Evolutionary conservation across 441 rosid genomes (phyloP).

Genomic region (Hypseocharis bilobata): DNA sequence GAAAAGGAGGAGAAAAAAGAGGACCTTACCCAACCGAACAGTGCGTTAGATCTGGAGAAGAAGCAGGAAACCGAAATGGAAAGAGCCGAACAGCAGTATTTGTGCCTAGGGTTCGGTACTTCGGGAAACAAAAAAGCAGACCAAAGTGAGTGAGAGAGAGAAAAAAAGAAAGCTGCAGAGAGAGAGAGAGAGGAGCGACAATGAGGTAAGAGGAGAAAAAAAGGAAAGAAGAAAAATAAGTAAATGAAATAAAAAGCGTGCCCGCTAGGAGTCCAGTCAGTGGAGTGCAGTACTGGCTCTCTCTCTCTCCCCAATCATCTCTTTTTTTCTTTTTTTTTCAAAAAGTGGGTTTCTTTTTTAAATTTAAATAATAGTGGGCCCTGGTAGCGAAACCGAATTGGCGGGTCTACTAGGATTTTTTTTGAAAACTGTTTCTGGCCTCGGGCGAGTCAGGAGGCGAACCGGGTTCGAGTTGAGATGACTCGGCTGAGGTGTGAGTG

Average conservation of each 20-base stretch:
- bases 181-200: not conserved
- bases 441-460: not conserved
- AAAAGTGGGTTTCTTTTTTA: too few species aligned
- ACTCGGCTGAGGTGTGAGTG: too few species aligned
- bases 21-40: slow-evolving; percentile 12
- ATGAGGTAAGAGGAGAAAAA: too few species aligned
- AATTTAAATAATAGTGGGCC: not conserved
- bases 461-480: not conserved
- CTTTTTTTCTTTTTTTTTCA: not conserved
- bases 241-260: not conserved
- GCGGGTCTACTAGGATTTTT: not conserved
- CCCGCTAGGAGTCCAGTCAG: not conserved
- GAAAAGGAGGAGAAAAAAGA: not conserved
- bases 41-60: slow-evolving; percentile 27
- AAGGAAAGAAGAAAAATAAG: too few species aligned
- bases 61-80: slow-evolving; percentile 10
- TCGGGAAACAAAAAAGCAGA: not conserved
- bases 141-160: not conserved
- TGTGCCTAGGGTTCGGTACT: slow-evolving; percentile 5
- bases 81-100: not conserved
- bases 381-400: not conserved
- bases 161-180: not conserved
- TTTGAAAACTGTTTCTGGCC: not conserved
- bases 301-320: not conserved
- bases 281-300: not conserved